Base-by-base conservation (phyloP, 768 basidiomycete genomes). In the Zangia roseola region DNA sequence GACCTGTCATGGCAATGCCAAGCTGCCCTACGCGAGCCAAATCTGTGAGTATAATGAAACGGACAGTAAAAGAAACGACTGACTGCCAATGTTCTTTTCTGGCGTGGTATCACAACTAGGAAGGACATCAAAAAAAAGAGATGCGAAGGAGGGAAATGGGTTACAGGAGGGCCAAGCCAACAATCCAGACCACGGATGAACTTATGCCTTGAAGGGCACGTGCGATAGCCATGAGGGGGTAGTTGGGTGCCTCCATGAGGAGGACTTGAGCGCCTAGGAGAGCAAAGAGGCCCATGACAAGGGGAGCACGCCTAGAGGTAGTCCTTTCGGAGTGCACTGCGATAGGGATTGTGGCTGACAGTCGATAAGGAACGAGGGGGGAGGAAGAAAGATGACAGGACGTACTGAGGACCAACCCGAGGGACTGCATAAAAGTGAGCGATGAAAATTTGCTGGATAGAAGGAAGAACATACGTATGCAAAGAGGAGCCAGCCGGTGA, bases 121-220 rank as follows among this genome's bases (percentile, higher is more conserved):
- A 40, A 40, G 24, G n/a, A 17, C 10, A 40, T 69, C 12, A 70
- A 51, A 13, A 45, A n/a, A 14, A 19, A 16, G 4, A 40, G 8
- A 38, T 2, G 4, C 0, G 17, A 8, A n/a, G 31, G 10, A 24
- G 5, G 35, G 5, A 17, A 12, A 35, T 10, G 31, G 55, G 70
- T 58, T 57, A 82, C 81, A 84, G 60, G 24, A 84, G 69, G 21
- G 83, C 82, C 26, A 84, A 56, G 2, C 83, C 83, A 17, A 83
- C 77, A 0, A 81, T 73, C 82, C 82, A 84, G 9, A 85, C 71
- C 63, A 82, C 71, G 6, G 82, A 78, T 0, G 82, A 82, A 14
- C 78, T 77, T 10, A 81, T 62, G 5, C 83, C 83, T 61, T 84
- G 83, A 23, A 83, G 40, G n/a, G 76, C 58, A 26, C 84, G 77